These are phyloP conservation scores for Clavispora carvajalis DNA, from an alignment of 805 yeast species.

Conservation along the genomic window DNA sequence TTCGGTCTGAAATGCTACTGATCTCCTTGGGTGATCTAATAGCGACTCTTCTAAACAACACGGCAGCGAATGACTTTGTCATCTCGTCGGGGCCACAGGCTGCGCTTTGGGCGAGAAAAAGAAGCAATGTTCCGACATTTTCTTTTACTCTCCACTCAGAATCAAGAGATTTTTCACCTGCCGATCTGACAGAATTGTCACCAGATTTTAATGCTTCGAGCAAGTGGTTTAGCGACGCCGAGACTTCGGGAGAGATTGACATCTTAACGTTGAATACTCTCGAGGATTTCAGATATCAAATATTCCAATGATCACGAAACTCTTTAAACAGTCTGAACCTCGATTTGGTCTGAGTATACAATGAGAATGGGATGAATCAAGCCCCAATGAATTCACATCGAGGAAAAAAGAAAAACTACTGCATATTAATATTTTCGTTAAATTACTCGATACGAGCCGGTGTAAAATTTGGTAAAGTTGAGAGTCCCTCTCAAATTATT, in stretches of 20 bases:
- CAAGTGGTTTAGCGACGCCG: constrained; percentile 10
- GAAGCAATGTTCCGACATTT: constrained; percentile 63
- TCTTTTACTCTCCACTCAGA: constrained; percentile 68
- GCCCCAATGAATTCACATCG: neutral
- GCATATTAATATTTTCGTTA: neutral
- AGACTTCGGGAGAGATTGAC: constrained; percentile 6
- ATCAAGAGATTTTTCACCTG: constrained; percentile 71
- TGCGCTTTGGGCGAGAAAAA: constrained; percentile 79
- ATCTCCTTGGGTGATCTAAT: constrained; percentile 68
- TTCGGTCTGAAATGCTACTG: constrained; percentile 65
- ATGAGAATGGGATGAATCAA: neutral
- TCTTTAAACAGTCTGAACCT: neutral
- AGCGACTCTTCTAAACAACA: constrained; percentile 82
- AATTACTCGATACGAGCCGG: too few species aligned
- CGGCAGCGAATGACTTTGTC: constrained; percentile 64
- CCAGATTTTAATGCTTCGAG: constrained; percentile 63
- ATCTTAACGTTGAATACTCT: neutral
- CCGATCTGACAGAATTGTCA: constrained; percentile 67
- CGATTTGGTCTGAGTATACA: neutral
- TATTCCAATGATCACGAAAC: neutral
- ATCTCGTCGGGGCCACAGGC: constrained; percentile 55
- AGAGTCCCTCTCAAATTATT: constrained; percentile 1
- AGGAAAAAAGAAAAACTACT: neutral
- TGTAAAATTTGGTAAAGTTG: too few species aligned
- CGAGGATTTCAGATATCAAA: neutral